phyloP scores from a whole-genome alignment of 306 rosid species.

The Bauhinia variegata region DNA sequence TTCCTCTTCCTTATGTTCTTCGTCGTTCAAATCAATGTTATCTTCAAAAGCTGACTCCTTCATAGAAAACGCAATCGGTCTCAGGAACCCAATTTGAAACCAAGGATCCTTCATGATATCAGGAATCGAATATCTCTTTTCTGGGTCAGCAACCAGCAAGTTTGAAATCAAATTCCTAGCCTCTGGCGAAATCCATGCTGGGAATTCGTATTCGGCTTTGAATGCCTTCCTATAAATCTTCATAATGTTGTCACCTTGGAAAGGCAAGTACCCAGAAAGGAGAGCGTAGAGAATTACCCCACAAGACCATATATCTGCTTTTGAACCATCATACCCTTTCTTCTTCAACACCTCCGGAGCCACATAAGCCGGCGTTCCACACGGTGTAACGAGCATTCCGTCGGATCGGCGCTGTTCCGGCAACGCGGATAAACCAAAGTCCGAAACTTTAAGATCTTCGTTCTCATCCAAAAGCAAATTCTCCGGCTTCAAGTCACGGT shows the following conservation, averaged over 20 bases:
- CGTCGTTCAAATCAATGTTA: conserved; percentile 24
- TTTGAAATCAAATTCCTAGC: conserved; percentile 56
- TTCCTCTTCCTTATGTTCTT: neutral
- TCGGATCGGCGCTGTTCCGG: conserved; percentile 70
- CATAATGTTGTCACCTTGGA: conserved; percentile 68
- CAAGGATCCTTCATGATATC: conserved; percentile 62
- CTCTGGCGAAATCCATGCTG: conserved; percentile 62
- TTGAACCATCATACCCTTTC: conserved; percentile 78
- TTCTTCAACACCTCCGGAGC: conserved; percentile 82
- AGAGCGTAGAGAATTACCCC: conserved; percentile 72
- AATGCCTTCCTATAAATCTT: conserved; percentile 66
- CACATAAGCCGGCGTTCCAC: conserved; percentile 90
- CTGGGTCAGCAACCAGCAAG: conserved; percentile 66
- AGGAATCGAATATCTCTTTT: conserved; percentile 54
- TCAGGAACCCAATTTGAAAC: conserved; percentile 61
- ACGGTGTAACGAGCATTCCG: conserved; percentile 76
- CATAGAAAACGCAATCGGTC: conserved; percentile 49
- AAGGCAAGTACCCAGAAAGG: conserved; percentile 70
- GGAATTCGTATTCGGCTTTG: conserved; percentile 61
- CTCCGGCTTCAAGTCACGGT: conserved; percentile 85
- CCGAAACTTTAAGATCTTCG: conserved; percentile 72
- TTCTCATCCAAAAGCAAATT: conserved; percentile 70
- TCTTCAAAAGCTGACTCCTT: conserved; percentile 28
- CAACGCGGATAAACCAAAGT: conserved; percentile 76
- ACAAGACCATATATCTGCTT: conserved; percentile 85